Base-by-base conservation (phyloP, 805 yeast genomes). In the Teunomyces stri region DNA sequence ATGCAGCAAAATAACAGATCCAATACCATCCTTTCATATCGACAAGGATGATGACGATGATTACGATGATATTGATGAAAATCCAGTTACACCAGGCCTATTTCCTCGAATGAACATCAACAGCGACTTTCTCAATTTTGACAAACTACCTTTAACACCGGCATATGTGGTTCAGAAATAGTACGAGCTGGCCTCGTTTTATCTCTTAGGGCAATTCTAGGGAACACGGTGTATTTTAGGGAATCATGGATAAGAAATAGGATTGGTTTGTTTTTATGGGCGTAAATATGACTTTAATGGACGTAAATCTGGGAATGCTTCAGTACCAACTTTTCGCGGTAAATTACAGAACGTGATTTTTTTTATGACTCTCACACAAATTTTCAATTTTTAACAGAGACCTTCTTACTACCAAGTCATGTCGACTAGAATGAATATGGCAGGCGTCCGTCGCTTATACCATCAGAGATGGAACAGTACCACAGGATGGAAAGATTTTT, bases 81-180 rank as follows among this genome's bases (percentile, higher is more conserved):
- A 69, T 41, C 69, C 67, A 3, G 55, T 68, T 3, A 69, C 53
- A 2, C 75, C 74, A 0, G 73, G 70, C 2, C 56, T 70, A 6
- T 70, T 70, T 47, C 76, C 76, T 3, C 46, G 49, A 16, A 57
- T 68, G 70, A 50, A 37, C 16, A 22, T 37, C 28, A 20, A 22
- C 29, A 21, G 9, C 28, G 39, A 37, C 50, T 68, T 69, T 43
- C 54, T 60, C 51, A 55, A 49, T 30, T 53, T 64, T 27, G 60
- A 60, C 29, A 45, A 48, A 41, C 53, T 70, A 11, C 69, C 72
- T 1, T 48, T 66, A 18, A 57, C 55, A 37, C 73, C 72, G 6
- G 56, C 66, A 16, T 59, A 54, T 40, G 58, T 62, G 10, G 46
- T 57, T 3, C 43, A 37, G 16, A 22, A 37, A 22, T 37, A 37